Percentiles rank a stretch among this genome's conserved stretches.
phyloP scores from a whole-genome alignment of 805 yeast species.

The Cephaloascus fragrans region DNA sequence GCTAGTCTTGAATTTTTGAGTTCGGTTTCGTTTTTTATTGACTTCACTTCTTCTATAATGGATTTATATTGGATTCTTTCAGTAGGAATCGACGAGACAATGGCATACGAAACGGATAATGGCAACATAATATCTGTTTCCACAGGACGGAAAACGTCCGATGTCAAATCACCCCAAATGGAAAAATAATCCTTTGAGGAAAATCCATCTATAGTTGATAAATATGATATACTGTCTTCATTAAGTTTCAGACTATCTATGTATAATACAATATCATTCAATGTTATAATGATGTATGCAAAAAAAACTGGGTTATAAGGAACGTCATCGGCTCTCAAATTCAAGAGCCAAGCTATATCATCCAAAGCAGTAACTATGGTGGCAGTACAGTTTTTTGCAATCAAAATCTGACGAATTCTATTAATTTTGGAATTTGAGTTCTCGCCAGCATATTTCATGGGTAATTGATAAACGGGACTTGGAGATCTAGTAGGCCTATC shows the following conservation, averaged over 20 bases:
- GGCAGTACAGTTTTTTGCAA: slow-evolving; percentile 22
- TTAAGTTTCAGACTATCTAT: slow-evolving; percentile 36
- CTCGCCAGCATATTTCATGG: slow-evolving; percentile 30
- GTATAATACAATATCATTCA: slow-evolving; percentile 36
- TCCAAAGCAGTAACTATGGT: slow-evolving; percentile 68
- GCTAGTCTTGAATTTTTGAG: slow-evolving; percentile 62
- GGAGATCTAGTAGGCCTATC: slow-evolving; percentile 15
- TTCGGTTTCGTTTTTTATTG: slow-evolving; percentile 68
- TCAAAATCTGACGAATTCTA: slow-evolving; percentile 15
- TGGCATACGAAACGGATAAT: not conserved
- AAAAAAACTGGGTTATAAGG: slow-evolving; percentile 83
- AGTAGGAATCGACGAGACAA: not conserved
- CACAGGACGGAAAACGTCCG: not conserved
- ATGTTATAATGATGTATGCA: slow-evolving; percentile 39
- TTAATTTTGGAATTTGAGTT: slow-evolving; percentile 22
- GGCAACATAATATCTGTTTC: not conserved
- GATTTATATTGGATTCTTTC: not conserved
- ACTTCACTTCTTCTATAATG: slow-evolving; percentile 57
- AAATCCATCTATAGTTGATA: not conserved
- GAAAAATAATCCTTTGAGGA: not conserved
- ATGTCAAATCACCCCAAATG: not conserved
- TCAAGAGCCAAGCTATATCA: slow-evolving; percentile 87
- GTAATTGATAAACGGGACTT: slow-evolving; percentile 18
- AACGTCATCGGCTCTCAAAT: slow-evolving; percentile 68
- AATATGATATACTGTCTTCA: slow-evolving; percentile 10